Evolutionary conservation across 2,329 filamentous ascomycete genomes (phyloP).

Genomic region (Xylariaceae sp.): DNA sequence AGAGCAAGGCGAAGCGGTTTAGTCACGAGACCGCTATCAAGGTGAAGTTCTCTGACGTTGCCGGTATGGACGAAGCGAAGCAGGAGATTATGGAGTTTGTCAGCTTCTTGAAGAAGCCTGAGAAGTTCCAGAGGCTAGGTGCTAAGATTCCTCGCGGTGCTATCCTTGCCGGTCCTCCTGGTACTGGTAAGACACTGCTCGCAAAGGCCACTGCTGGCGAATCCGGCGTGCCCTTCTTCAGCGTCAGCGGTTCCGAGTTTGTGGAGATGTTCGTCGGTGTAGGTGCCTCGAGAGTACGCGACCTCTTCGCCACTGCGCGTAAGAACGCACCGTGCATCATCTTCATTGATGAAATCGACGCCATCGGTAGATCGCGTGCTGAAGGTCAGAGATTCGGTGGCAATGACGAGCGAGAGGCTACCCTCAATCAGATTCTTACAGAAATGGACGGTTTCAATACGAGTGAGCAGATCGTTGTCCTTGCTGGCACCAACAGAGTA

Average conservation of each 20-base stretch:
- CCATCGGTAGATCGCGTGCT: constrained; percentile 87
- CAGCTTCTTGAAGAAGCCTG: constrained; percentile 92
- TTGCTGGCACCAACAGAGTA: constrained; percentile 94
- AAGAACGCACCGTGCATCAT: constrained; percentile 99
- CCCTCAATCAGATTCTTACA: constrained; percentile 96
- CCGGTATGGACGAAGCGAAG: constrained; percentile 98
- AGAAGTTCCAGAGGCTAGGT: constrained; percentile 89
- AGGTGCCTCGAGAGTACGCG: constrained; percentile 91
- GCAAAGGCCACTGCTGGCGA: constrained; percentile 98
- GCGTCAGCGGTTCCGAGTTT: constrained; percentile 97
- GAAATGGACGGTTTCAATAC: constrained; percentile 99
- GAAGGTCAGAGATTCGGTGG: constrained; percentile 82
- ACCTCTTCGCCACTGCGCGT: constrained; percentile 90
- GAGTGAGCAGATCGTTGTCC: constrained; percentile 91
- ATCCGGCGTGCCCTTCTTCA: constrained; percentile 96
- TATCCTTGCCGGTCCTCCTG: constrained; percentile 95
- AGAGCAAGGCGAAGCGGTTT: constrained; percentile 95
- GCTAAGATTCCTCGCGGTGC: constrained; percentile 98
- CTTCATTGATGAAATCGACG: constrained; percentile 99
- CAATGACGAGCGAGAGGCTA: constrained; percentile 96
- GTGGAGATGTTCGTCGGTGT: constrained; percentile 99
- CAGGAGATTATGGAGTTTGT: constrained; percentile 99
- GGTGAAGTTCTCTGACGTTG: constrained; percentile 96
- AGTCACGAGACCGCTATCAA: constrained; percentile 97
- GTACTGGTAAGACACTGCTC: constrained; percentile 96